These are phyloP conservation scores for Ustilago tritici DNA, from an alignment of 1,284 basidiomycete species.

Conservation along the genomic window DNA sequence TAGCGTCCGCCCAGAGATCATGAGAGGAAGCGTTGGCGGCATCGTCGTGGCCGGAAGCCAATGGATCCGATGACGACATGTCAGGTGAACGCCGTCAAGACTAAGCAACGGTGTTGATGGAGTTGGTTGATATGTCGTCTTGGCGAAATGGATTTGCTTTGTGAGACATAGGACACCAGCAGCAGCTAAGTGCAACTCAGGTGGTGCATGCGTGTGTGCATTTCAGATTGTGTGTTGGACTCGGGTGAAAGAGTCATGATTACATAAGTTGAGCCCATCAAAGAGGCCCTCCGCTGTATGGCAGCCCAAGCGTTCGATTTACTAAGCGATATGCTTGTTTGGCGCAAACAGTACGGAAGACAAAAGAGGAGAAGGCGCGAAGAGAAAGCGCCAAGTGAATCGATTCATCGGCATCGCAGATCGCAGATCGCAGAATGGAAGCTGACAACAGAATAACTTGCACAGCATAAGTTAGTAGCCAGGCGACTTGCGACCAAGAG, in stretches of 20 bases:
- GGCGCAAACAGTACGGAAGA: too few relatives aligned
- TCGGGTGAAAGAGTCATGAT: constrained; percentile 15
- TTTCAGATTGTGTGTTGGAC: constrained; percentile 13
- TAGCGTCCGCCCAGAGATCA: constrained; percentile 30
- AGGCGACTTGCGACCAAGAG: too few relatives aligned
- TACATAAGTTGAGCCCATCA: constrained; percentile 12
- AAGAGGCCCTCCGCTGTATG: too few relatives aligned
- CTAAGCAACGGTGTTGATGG: not conserved
- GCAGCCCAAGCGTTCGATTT: too few relatives aligned
- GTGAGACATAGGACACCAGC: constrained; percentile 3
- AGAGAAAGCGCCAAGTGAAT: too few relatives aligned
- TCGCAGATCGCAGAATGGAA: too few relatives aligned
- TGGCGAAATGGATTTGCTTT: not conserved
- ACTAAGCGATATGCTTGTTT: not conserved
- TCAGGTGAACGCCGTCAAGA: not conserved
- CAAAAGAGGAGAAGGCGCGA: too few relatives aligned
- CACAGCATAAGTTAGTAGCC: too few relatives aligned
- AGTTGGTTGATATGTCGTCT: not conserved
- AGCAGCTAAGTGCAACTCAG: not conserved
- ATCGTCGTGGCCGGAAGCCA: constrained; percentile 13
- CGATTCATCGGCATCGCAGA: too few relatives aligned
- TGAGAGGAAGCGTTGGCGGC: constrained; percentile 15
- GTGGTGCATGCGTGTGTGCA: constrained; percentile 3
- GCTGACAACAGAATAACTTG: too few relatives aligned
- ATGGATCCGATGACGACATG: constrained; percentile 28